Evolutionary conservation across 2,329 filamentous ascomycete species (phyloP).

Genomic region (Aspergillus eucalypticola): DNA sequence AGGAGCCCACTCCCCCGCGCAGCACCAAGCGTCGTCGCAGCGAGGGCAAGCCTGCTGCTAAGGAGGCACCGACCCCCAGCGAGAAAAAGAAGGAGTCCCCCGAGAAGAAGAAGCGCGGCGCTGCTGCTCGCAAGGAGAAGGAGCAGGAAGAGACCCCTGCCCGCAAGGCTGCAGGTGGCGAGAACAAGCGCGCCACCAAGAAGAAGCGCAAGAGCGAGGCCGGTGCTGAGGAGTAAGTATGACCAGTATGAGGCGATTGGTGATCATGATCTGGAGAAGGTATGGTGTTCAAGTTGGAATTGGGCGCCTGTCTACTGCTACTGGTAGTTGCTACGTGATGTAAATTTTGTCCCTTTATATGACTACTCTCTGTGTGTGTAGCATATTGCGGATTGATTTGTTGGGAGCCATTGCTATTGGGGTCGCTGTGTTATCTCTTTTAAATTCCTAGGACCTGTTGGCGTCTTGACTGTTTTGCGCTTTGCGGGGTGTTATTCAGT

Average conservation of each 20-base stretch:
- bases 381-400: neutral
- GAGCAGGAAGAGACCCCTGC: slow-evolving; percentile 29
- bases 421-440: neutral
- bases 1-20: slow-evolving; percentile 46
- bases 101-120: slow-evolving; percentile 37
- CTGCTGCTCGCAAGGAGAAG: slow-evolving; percentile 29
- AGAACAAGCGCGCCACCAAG: slow-evolving; percentile 37
- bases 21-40: slow-evolving; percentile 48
- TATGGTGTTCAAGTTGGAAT: neutral
- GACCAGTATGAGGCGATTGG: too few relatives aligned
- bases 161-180: slow-evolving; percentile 33
- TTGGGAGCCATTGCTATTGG: neutral
- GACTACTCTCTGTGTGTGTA: slow-evolving; percentile 3
- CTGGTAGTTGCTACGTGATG: neutral
- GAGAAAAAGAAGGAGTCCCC: slow-evolving; percentile 29
- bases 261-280: neutral
- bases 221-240: slow-evolving; percentile 24
- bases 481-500: slow-evolving; percentile 3
- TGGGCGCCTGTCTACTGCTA: neutral
- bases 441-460: neutral
- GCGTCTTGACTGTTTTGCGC: neutral
- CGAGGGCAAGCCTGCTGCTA: slow-evolving; percentile 35
- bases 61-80: slow-evolving; percentile 30
- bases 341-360: slow-evolving; percentile 5
- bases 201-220: slow-evolving; percentile 53